Evolutionary conservation across 2,329 filamentous ascomycete genomes (phyloP), one percentile per base, ranked within the genome.

Genomic region (Cladosporium cucumerinum): DNA sequence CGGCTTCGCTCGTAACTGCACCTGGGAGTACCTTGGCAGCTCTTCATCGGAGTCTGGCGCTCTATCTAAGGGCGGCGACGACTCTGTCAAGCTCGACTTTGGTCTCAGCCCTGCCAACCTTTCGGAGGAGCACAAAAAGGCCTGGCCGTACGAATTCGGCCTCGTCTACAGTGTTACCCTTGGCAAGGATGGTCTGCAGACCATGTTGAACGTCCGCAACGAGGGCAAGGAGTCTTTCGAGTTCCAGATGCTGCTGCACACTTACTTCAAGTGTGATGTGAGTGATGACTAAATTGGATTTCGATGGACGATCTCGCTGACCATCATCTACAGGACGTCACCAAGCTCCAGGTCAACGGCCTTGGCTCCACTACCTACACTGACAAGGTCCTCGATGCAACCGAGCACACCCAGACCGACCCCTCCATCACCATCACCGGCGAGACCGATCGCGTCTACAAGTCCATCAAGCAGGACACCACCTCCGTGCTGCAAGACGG

Each of bases 1-100:
- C 81, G 95, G 95, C 70, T 96, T 99, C 79, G 95, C 94, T 46
- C 92, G 95, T 72, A 93, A 86, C 74, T 91, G 89, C 54, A 86
- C 86, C 68, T 99, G 95, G 95, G 93, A 98, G 78, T 97, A 95
- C 77, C 84, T 99, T 60, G 93, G 93, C 74, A 96, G 94, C 80
- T 92, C 89, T 7, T 88, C 86, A n/a, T 86, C 85, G 6, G 89
- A 93, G 76, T 79, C 78, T 10, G 74, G 74, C 65, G 74, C 79
- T 70, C 65, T 77, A 67, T 66, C 78, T 78, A 74, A 46, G 39
- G 74, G 73, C 54, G 81, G 81, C 67, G 85, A 91, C 74, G 82
- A 87, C 73, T 89, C 88, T 57, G 89, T 98, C 69, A 97, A 96
- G 84, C 88, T 99, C 66, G 95, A 99, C 81, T 98, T 99, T 78